Evolutionary conservation across 805 yeast genomes (phyloP).

Genomic region (Yamadazyma laniorum): DNA sequence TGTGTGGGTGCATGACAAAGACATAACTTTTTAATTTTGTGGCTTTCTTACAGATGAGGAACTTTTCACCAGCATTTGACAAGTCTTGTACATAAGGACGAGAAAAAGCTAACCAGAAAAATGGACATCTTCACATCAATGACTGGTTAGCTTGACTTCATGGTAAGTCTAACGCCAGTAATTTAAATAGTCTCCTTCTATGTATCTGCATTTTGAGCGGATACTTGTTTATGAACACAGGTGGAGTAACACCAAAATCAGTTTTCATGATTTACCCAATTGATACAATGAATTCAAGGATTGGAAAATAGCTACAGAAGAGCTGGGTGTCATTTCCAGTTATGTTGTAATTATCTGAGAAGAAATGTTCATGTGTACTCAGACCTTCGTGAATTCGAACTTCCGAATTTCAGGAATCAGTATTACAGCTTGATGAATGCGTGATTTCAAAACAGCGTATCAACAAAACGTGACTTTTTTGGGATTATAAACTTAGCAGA

Average conservation of each 20-base stretch:
- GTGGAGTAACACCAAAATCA: conserved; percentile 44
- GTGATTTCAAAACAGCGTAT: conserved; percentile 19
- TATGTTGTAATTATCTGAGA: too few species aligned
- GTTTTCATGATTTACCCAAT: conserved; percentile 33
- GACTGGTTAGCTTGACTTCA: conserved; percentile 47
- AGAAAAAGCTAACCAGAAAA: conserved; percentile 57
- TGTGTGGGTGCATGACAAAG: conserved; percentile 46
- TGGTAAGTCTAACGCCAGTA: conserved; percentile 33
- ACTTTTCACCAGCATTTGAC: conserved; percentile 52
- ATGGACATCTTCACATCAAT: conserved; percentile 55
- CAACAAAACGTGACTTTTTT: conserved; percentile 31
- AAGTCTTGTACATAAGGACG: conserved; percentile 62
- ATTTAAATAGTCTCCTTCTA: conserved; percentile 58
- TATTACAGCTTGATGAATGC: conserved; percentile 22
- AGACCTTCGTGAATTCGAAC: conserved; percentile 17
- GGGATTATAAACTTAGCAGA: too few species aligned
- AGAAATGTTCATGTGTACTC: too few species aligned
- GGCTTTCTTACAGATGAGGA: conserved; percentile 64
- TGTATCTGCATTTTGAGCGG: conserved; percentile 55
- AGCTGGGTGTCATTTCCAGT: conserved; percentile 42
- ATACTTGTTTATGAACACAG: conserved; percentile 11
- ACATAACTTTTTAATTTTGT: conserved; percentile 59
- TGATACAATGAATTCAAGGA: conserved; percentile 40
- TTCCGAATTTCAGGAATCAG: conserved; percentile 17
- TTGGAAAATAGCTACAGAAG: conserved; percentile 27